Evolutionary conservation across 169 alveolate species (phyloP).

Genomic region (Cryptosporidium viatorum): DNA sequence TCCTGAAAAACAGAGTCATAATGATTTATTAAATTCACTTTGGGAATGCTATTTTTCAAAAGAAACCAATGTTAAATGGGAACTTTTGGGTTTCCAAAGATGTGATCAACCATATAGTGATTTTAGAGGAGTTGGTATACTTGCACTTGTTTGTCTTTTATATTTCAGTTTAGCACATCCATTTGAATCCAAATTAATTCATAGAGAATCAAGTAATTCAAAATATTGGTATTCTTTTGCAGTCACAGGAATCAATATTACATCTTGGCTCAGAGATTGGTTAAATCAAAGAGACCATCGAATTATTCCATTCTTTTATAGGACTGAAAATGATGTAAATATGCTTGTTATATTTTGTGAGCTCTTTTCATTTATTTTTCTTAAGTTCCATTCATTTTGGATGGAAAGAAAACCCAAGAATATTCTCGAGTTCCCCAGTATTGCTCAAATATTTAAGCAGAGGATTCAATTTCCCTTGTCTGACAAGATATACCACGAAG

Average conservation of each 20-base stretch:
- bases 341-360: conserved; percentile 58
- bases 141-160: conserved; percentile 80
- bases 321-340: conserved; percentile 54
- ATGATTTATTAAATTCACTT: conserved; percentile 20
- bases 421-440: conserved; percentile 76
- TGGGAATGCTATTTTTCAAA: conserved; percentile 59
- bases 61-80: conserved; percentile 67
- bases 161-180: conserved; percentile 78
- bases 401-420: conserved; percentile 72
- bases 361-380: conserved; percentile 61
- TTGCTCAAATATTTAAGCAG: conserved; percentile 73
- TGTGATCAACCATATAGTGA: conserved; percentile 81
- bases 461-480: conserved; percentile 58
- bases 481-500: conserved; percentile 42
- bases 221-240: conserved; percentile 83
- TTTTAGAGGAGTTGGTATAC: conserved; percentile 82
- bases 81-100: conserved; percentile 82
- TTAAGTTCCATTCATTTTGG: conserved; percentile 76
- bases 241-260: conserved; percentile 81
- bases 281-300: conserved; percentile 73
- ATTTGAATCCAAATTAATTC: conserved; percentile 77
- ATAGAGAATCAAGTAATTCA: conserved; percentile 72
- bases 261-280: conserved; percentile 79
- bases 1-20: conserved; percentile 35
- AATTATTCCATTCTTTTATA: conserved; percentile 26